Evolutionary conservation across 2,329 filamentous ascomycete species (phyloP).

Genomic region (Sporothrix brasiliensis): DNA sequence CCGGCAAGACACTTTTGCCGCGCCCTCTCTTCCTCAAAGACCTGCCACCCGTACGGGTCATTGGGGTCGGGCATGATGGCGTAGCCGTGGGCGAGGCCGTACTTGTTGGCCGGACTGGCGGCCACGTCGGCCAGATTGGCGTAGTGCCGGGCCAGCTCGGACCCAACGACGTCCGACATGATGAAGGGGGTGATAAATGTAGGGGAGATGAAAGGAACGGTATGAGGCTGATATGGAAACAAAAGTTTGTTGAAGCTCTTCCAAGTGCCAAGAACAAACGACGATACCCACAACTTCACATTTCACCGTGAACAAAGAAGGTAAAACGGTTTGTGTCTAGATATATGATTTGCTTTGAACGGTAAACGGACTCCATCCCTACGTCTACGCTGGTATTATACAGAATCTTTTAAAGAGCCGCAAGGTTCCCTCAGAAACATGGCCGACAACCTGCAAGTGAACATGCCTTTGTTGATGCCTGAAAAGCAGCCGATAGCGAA

Average conservation of each 20-base stretch:
- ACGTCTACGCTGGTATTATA: not conserved
- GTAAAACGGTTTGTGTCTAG: not conserved
- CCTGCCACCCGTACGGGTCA: conserved; percentile 29
- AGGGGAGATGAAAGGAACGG: not conserved
- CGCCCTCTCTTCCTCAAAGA: conserved; percentile 25
- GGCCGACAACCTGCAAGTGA: not conserved
- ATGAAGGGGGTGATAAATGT: not conserved
- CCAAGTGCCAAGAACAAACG: not conserved
- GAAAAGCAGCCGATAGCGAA: not conserved
- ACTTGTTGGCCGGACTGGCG: conserved; percentile 28
- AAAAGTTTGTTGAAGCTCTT: not conserved
- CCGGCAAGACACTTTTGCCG: conserved; percentile 17
- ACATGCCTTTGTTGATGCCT: not conserved
- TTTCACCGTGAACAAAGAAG: not conserved
- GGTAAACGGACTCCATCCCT: not conserved
- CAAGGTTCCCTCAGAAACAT: not conserved
- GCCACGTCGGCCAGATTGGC: conserved; percentile 24
- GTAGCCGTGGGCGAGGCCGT: conserved; percentile 29
- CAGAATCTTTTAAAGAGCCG: too few species aligned
- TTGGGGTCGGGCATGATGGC: conserved; percentile 22
- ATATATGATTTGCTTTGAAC: not conserved
- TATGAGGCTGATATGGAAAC: not conserved
- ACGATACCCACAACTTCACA: not conserved
- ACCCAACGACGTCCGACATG: not conserved
- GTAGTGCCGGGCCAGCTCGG: conserved; percentile 1